Evolutionary conservation across 768 basidiomycete species (phyloP).

Genomic region (Neoboletus subvelutipes): DNA sequence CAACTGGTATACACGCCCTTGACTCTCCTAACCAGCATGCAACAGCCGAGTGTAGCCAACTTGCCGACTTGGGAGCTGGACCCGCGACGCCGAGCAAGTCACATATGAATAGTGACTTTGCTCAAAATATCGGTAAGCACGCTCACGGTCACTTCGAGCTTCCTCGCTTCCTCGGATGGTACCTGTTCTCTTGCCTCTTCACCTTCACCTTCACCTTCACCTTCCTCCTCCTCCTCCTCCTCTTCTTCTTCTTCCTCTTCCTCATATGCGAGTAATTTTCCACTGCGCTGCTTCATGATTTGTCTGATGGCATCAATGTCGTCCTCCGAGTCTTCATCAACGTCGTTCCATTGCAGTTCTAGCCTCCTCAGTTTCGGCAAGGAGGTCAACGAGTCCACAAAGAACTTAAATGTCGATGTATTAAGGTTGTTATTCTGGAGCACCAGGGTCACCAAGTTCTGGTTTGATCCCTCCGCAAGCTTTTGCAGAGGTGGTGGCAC

Average conservation of each 20-base stretch:
- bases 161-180: conserved; percentile 25
- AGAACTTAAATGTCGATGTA: conserved; percentile 57
- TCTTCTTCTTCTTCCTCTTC: conserved; percentile 84
- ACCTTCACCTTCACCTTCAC: conserved; percentile 20
- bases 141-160: conserved; percentile 42
- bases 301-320: conserved; percentile 48
- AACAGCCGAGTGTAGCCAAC: not conserved
- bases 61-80: not conserved
- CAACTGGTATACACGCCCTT: conserved; percentile 25
- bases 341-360: conserved; percentile 91
- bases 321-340: conserved; percentile 72
- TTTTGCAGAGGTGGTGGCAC: conserved; percentile 62
- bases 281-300: conserved; percentile 62
- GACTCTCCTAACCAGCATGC: not conserved
- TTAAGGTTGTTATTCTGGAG: conserved; percentile 94
- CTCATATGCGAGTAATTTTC: conserved; percentile 64
- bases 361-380: conserved; percentile 60
- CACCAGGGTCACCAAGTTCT: conserved; percentile 70
- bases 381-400: conserved; percentile 66
- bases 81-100: conserved; percentile 12
- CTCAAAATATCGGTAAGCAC: conserved; percentile 64
- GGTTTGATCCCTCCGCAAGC: conserved; percentile 68
- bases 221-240: conserved; percentile 51
- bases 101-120: conserved; percentile 58
- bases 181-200: conserved; percentile 21